Conservation (phyloP, 192 early-diverging fungal species). For the Backusella liffmaniae region DNA sequence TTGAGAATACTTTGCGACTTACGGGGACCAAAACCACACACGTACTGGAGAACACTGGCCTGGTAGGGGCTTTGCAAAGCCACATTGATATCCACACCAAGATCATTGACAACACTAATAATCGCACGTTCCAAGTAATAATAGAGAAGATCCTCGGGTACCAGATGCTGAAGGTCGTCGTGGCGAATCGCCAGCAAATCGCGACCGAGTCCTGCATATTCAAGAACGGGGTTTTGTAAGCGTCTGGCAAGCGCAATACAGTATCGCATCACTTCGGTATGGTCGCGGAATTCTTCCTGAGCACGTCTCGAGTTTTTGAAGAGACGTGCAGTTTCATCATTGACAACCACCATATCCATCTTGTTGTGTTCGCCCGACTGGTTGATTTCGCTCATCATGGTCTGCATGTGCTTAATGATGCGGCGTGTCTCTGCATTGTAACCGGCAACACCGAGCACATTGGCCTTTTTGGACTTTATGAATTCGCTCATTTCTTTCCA, state of each 20-base stretch:
- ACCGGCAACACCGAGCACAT: constrained; percentile 82
- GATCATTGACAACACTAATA: constrained; percentile 79
- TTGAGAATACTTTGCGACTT: constrained; percentile 82
- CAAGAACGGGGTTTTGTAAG: constrained; percentile 81
- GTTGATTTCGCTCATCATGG: constrained; percentile 51
- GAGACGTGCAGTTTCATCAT: constrained; percentile 87
- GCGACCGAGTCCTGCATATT: constrained; percentile 74
- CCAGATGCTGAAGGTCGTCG: constrained; percentile 73
- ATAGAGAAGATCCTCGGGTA: constrained; percentile 66
- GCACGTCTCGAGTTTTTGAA: constrained; percentile 78
- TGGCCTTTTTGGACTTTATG: constrained; percentile 59
- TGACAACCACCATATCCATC: constrained; percentile 68
- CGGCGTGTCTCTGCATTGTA: constrained; percentile 73
- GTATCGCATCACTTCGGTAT: constrained; percentile 75
- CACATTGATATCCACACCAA: constrained; percentile 91
- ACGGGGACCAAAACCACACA: constrained; percentile 90
- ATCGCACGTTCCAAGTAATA: constrained; percentile 78
- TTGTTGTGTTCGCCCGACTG: constrained; percentile 19
- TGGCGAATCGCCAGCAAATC: constrained; percentile 65
- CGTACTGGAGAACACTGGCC: constrained; percentile 77
- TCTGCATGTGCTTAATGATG: constrained; percentile 67
- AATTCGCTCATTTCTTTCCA: constrained; percentile 56
- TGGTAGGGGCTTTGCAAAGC: constrained; percentile 66
- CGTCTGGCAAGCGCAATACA: constrained; percentile 80
- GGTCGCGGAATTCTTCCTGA: constrained; percentile 67